Evolutionary conservation across 352 stramenopile species (phyloP).

Genomic region (Pythium aphanidermatum): DNA sequence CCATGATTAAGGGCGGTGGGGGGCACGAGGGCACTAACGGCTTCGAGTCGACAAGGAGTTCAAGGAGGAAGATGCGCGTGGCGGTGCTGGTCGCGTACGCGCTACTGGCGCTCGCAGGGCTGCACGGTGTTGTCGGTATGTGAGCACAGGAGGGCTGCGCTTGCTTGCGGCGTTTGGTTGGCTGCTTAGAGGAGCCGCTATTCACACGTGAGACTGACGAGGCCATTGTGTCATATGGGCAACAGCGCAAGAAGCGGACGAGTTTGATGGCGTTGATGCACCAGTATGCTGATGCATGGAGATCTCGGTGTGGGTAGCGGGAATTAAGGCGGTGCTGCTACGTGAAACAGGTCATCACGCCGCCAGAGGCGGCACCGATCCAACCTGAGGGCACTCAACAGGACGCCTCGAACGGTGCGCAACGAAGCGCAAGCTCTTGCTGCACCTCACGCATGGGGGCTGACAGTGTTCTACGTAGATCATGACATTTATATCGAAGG

Average conservation of each 20-base stretch:
- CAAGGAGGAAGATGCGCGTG: constrained; percentile 13
- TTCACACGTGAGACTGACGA: too few species aligned
- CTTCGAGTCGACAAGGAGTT: too few species aligned
- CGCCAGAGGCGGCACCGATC: constrained; percentile 3
- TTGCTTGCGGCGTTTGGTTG: too few species aligned
- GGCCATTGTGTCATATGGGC: too few species aligned
- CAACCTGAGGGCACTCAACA: constrained; percentile 2
- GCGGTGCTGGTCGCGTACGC: constrained; percentile 17
- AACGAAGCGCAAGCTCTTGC: too few species aligned
- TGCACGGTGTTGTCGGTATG: constrained; percentile 15
- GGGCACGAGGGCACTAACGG: too few species aligned
- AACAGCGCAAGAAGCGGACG: constrained; percentile 21
- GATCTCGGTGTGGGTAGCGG: too few species aligned
- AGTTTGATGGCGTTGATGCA: constrained; percentile 23
- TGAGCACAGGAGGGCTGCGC: too few species aligned
- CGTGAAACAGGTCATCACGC: constrained; percentile 10
- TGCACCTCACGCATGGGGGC: background rate
- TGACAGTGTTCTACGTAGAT: background rate
- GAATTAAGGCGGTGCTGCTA: too few species aligned
- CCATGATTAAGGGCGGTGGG: too few species aligned
- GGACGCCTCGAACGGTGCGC: too few species aligned
- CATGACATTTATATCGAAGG: constrained; percentile 38
- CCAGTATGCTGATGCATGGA: constrained; percentile 9
- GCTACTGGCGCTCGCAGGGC: constrained; percentile 14
- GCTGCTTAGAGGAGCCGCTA: too few species aligned